Conservation (phyloP, 345 rosid species). For the Capsella bursapastoris region DNA sequence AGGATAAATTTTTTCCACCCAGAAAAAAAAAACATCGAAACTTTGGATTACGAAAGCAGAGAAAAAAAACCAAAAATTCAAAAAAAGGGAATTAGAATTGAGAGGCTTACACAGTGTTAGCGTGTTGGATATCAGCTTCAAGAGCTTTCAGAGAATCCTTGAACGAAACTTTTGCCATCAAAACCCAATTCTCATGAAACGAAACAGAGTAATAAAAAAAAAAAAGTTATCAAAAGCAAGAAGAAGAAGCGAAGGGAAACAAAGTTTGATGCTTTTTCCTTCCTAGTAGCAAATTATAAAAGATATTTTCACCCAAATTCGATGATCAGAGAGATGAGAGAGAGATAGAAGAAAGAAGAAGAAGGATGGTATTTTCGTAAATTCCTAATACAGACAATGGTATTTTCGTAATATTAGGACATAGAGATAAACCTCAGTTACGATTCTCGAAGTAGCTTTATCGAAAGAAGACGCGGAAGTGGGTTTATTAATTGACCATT, state of each 20-base stretch:
- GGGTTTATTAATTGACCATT: conserved; percentile 14
- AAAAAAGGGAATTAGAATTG: background rate
- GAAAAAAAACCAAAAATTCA: background rate
- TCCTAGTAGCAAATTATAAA: conserved; percentile 5
- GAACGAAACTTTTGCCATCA: conserved; percentile 75
- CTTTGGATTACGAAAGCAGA: conserved; percentile 19
- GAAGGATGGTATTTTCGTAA: conserved; percentile 23
- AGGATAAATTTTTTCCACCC: background rate
- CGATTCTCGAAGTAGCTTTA: conserved; percentile 36
- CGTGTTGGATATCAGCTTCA: conserved; percentile 92
- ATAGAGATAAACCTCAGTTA: conserved; percentile 20
- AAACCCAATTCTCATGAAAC: conserved; percentile 26
- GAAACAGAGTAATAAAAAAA: background rate
- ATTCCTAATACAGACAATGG: background rate
- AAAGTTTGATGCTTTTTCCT: conserved; percentile 28
- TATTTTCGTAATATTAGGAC: background rate
- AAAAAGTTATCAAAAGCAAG: conserved; percentile 19
- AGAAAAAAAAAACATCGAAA: background rate
- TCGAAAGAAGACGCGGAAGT: conserved; percentile 36
- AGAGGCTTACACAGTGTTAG: conserved; percentile 76
- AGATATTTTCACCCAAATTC: conserved; percentile 32
- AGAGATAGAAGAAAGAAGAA: too few relatives aligned
- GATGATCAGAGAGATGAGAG: conserved; percentile 32
- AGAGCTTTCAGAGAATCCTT: conserved; percentile 93
- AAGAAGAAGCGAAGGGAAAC: conserved; percentile 20